These are phyloP conservation scores for Barnettozyma populi DNA, from an alignment of 805 yeast genomes.

Conservation along the genomic window DNA sequence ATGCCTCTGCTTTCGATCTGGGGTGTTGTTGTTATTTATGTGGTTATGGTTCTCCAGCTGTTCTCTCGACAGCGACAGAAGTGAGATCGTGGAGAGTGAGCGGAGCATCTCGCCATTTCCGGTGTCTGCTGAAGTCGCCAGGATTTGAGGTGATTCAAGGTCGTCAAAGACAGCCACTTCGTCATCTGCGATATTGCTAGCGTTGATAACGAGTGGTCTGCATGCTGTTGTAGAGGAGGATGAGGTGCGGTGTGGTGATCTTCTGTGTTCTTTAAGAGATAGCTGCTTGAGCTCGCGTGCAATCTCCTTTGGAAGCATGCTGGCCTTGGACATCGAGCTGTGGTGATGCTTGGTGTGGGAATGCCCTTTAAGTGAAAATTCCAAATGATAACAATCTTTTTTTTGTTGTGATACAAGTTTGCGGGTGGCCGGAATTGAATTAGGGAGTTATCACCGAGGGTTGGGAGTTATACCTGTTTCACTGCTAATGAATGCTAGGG, in stretches of 20 bases:
- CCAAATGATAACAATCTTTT: not conserved
- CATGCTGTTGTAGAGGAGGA: slow-evolving; percentile 4
- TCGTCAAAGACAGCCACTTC: slow-evolving; percentile 22
- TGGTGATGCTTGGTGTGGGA: not conserved
- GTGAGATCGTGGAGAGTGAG: slow-evolving; percentile 21
- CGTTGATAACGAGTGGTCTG: not conserved
- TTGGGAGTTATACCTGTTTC: no score
- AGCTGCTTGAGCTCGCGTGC: slow-evolving; percentile 9
- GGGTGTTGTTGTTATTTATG: slow-evolving; percentile 5
- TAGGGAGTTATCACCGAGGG: no score
- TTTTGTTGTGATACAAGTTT: not conserved
- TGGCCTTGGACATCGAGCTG: slow-evolving; percentile 5
- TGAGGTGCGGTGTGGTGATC: not conserved
- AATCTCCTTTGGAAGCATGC: slow-evolving; percentile 7
- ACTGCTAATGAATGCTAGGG: no score
- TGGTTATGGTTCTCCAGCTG: slow-evolving; percentile 1
- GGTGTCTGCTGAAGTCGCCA: slow-evolving; percentile 21
- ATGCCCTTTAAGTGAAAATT: not conserved
- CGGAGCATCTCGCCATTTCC: slow-evolving; percentile 15
- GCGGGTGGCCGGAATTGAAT: no score
- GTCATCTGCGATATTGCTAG: not conserved
- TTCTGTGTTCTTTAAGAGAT: slow-evolving; percentile 6
- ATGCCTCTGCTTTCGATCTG: slow-evolving; percentile 1
- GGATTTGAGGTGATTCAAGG: slow-evolving; percentile 18
- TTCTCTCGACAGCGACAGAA: slow-evolving; percentile 20